Evolutionary conservation across 2,329 filamentous ascomycete genomes (phyloP).

Genomic region (Podosphaera aphanis): DNA sequence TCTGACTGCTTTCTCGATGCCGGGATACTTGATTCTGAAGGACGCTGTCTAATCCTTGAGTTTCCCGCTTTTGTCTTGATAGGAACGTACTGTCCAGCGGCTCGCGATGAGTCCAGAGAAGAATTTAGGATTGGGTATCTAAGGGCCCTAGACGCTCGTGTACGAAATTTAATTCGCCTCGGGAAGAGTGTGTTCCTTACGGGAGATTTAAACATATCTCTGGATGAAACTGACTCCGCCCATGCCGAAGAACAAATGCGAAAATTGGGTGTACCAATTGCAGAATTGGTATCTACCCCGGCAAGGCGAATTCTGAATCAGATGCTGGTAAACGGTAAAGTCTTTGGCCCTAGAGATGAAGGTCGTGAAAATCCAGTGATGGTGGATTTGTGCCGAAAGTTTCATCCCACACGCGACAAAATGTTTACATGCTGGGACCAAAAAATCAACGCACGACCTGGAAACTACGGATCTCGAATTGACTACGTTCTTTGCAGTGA

Average conservation of each 20-base stretch:
- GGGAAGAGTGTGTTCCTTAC: conserved; percentile 72
- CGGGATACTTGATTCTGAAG: conserved; percentile 61
- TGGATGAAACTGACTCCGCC: conserved; percentile 45
- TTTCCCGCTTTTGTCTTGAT: conserved; percentile 88
- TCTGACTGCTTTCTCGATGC: conserved; percentile 40
- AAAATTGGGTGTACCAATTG: conserved; percentile 42
- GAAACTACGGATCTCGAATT: conserved; percentile 78
- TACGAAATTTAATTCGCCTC: conserved; percentile 57
- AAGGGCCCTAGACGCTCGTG: conserved; percentile 53
- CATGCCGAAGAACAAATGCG: conserved; percentile 46
- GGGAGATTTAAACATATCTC: conserved; percentile 68
- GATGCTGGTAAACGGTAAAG: conserved; percentile 49
- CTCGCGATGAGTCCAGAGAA: conserved; percentile 60
- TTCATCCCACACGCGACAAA: conserved; percentile 53
- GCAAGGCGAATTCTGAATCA: conserved; percentile 66
- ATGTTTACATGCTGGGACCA: conserved; percentile 99
- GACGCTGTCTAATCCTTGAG: conserved; percentile 72
- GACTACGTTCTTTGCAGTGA: conserved; percentile 78
- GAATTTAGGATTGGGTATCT: conserved; percentile 66
- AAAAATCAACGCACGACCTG: conserved; percentile 81
- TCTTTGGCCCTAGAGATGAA: conserved; percentile 41
- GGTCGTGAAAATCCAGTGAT: conserved; percentile 48
- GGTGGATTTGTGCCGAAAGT: conserved; percentile 63
- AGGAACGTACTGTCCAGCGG: conserved; percentile 79
- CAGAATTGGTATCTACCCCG: conserved; percentile 50